phyloP scores from a whole-genome alignment of 2,329 filamentous ascomycete species.

The Sporothrix brunneoviolacea region DNA sequence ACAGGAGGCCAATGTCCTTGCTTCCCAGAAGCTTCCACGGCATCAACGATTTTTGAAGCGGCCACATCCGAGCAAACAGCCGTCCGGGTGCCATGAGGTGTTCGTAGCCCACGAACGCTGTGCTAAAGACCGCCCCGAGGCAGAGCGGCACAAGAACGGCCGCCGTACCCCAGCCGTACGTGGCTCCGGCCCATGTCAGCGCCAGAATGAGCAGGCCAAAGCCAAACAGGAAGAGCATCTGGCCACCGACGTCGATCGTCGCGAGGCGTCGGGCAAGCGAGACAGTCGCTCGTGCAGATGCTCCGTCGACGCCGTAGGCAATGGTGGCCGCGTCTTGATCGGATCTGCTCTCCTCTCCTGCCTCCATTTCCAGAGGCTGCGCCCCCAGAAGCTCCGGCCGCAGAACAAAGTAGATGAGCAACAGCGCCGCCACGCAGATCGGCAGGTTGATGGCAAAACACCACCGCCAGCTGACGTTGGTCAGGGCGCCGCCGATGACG shows the following conservation, averaged over 20 bases:
- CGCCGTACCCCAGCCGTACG: slow-evolving; percentile 44
- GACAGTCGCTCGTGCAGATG: slow-evolving; percentile 16
- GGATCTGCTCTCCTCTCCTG: no score
- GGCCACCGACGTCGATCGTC: slow-evolving; percentile 51
- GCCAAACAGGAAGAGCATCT: slow-evolving; percentile 49
- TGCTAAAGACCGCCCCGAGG: slow-evolving; percentile 35
- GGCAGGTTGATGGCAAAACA: slow-evolving; percentile 45
- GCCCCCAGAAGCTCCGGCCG: slow-evolving; percentile 52
- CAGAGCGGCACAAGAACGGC: slow-evolving; percentile 44
- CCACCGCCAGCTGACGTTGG: slow-evolving; percentile 55
- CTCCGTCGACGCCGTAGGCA: no score
- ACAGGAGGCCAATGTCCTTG: slow-evolving; percentile 54
- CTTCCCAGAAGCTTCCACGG: slow-evolving; percentile 52
- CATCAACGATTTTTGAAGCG: slow-evolving; percentile 50
- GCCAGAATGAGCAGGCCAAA: slow-evolving; percentile 48
- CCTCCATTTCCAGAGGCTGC: slow-evolving; percentile 25
- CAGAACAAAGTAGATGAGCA: slow-evolving; percentile 50
- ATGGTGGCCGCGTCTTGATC: no score
- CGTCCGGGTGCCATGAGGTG: slow-evolving; percentile 46
- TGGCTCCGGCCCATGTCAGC: slow-evolving; percentile 49
- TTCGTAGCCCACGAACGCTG: slow-evolving; percentile 43
- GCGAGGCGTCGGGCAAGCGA: slow-evolving; percentile 37
- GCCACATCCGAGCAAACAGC: slow-evolving; percentile 40
- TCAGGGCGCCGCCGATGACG: slow-evolving; percentile 53
- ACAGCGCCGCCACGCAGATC: slow-evolving; percentile 43